Percentiles rank a stretch among this genome's conserved stretches.
Evolutionary conservation across 352 stramenopile species (phyloP).

Genomic region (Phytophthora pluvialis): DNA sequence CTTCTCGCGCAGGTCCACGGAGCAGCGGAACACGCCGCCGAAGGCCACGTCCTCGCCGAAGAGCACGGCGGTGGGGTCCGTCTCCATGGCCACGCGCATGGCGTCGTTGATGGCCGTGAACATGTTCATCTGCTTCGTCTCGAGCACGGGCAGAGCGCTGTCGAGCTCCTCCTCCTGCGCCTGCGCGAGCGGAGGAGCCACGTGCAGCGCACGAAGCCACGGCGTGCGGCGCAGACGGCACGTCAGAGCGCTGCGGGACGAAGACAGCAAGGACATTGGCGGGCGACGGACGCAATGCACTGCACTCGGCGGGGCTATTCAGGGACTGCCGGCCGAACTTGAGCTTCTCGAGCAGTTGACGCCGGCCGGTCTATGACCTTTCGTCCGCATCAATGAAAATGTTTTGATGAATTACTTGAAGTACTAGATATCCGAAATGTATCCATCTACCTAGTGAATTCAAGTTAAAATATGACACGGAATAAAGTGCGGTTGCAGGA

Average conservation of each 20-base stretch:
- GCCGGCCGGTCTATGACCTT: constrained; percentile 9
- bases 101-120: constrained; percentile 94
- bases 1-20: constrained; percentile 91
- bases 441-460: not conserved
- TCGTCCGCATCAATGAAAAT: constrained; percentile 36
- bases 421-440: constrained; percentile 5
- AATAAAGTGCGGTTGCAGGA: not conserved
- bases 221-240: constrained; percentile 6
- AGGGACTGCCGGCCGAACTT: constrained; percentile 22
- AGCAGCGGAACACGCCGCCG: constrained; percentile 98
- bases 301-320: constrained; percentile 16
- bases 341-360: constrained; percentile 11
- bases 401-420: constrained; percentile 33
- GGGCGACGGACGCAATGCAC: not conserved
- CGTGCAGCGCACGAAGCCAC: constrained; percentile 14
- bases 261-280: constrained; percentile 26
- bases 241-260: not conserved
- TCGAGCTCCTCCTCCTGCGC: constrained; percentile 23
- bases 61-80: constrained; percentile 90
- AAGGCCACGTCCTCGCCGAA: constrained; percentile 99
- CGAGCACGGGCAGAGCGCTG: constrained; percentile 32
- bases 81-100: constrained; percentile 89
- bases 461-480: not conserved
- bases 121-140: constrained; percentile 91
- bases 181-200: constrained; percentile 16